These are phyloP conservation scores for Durusdinium trenchii DNA, from an alignment of 73 alveolate species.

Conservation along the genomic window DNA sequence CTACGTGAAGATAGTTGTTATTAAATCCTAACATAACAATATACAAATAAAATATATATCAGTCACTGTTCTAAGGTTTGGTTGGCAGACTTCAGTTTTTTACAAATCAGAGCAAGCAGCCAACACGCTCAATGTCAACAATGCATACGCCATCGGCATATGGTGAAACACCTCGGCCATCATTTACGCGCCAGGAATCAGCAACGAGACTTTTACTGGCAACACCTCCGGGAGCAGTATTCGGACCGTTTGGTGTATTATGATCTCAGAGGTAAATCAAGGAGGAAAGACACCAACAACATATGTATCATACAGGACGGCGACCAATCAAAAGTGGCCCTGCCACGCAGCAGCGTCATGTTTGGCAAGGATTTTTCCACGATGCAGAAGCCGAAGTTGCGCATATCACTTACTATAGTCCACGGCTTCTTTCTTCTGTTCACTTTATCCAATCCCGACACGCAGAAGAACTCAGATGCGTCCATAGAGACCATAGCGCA, in stretches of 20 bases:
- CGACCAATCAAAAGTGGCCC: constrained; percentile 17
- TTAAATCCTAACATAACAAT: not conserved
- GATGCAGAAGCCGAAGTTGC: not conserved
- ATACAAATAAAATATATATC: too few species aligned
- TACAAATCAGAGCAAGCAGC: not conserved
- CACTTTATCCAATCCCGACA: not conserved
- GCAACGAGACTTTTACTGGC: not conserved
- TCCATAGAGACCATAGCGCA: not conserved
- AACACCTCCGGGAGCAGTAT: constrained; percentile 5
- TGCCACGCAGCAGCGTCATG: not conserved
- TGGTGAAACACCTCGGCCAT: not conserved
- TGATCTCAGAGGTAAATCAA: not conserved
- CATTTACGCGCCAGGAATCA: not conserved
- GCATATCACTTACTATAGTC: not conserved
- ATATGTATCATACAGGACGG: constrained; percentile 28
- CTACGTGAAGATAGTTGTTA: too few species aligned
- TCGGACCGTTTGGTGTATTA: constrained; percentile 2
- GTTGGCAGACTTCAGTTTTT: not conserved
- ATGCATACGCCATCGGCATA: not conserved
- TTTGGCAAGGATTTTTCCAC: not conserved
- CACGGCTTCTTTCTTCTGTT: not conserved
- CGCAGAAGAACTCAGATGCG: not conserved
- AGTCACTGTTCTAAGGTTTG: constrained; percentile 48
- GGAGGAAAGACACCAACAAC: not conserved
- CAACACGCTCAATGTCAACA: constrained; percentile 7